A percentile compares a stretch with the other conserved stretches of the same genome.
Conservation (phyloP, 768 basidiomycete genomes). For the Tulasnella sp. region DNA sequence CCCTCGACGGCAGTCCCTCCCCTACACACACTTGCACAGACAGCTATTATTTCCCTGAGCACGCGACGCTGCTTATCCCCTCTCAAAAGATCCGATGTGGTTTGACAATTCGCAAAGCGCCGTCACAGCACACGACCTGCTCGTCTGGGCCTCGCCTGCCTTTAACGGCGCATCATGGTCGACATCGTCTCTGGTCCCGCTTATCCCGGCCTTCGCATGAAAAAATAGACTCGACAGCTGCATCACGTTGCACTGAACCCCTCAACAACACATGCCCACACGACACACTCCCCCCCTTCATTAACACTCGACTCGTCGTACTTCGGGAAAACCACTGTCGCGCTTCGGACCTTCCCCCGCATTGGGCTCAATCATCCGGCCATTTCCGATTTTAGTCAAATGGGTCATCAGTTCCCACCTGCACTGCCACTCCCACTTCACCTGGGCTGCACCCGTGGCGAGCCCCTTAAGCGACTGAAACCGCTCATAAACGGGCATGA, state of each 20-base stretch:
- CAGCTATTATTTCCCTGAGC: not conserved
- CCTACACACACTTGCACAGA: not conserved
- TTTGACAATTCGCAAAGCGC: not conserved
- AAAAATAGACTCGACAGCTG: slow-evolving; percentile 5
- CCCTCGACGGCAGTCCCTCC: not conserved
- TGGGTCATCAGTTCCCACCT: not conserved
- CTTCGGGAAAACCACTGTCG: not conserved
- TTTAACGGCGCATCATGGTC: not conserved
- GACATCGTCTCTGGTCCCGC: slow-evolving; percentile 7
- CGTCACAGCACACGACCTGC: not conserved
- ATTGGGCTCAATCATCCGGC: not conserved
- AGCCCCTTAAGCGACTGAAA: not conserved
- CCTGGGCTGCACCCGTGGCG: not conserved
- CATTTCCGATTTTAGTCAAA: slow-evolving; percentile 1
- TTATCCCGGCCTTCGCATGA: not conserved
- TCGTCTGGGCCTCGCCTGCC: not conserved
- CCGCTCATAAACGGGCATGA: not conserved
- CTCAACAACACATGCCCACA: not conserved
- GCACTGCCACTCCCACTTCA: not conserved
- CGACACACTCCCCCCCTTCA: not conserved
- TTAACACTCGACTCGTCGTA: not conserved
- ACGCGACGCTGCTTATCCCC: not conserved
- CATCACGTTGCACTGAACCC: not conserved
- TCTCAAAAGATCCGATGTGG: not conserved
- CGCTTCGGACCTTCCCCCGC: not conserved